Evolutionary conservation across 768 basidiomycete species (phyloP), one percentile per base, ranked within the genome.

Genomic region (Kwoniella bestiolae): DNA sequence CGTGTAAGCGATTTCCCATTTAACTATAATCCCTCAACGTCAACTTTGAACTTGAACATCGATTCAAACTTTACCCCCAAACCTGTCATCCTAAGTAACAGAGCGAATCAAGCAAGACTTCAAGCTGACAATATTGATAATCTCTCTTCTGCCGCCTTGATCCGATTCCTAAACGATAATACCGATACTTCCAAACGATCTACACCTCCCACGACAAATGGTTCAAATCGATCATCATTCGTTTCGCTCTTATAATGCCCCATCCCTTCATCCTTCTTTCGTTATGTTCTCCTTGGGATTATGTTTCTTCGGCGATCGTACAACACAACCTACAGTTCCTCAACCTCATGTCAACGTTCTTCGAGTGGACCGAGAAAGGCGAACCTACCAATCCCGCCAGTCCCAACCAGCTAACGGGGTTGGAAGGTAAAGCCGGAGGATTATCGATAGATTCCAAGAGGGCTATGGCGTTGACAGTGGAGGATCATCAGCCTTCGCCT

Each of bases 281-380:
- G n/a, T n/a, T 26, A 31, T 23, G 31, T 18, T 25, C 2, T 25
- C n/a, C 35, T n/a, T n/a, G n/a, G n/a, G n/a, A n/a, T n/a, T n/a
- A n/a, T n/a, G n/a, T n/a, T n/a, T n/a, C n/a, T n/a, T 23, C 23
- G 1, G 25, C 38, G 31, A 66, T 29, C 12, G 16, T 29, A 34
- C 60, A 34, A 29, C 28, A 6, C 52, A 38, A 46, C 18, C 28
- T 25, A 16, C 62, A 79, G 76, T 81, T 79, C 73, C 59, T 80
- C 16, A 60, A 63, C 28, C 68, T 80, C 32, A 75, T 76, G 72
- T 67, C 73, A n/a, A 67, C 61, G 2, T 66, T 80, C 26, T 73
- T 76, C 41, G 78, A 78, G 31, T 65, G 64, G 50, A 65, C 70
- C 16, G 75, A 73, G 25, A 69, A 76, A 28, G 63, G 68, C 23